Evolutionary conservation across 176 grass and related monocot species (phyloP).

Genomic region (Thalia dealbata): DNA sequence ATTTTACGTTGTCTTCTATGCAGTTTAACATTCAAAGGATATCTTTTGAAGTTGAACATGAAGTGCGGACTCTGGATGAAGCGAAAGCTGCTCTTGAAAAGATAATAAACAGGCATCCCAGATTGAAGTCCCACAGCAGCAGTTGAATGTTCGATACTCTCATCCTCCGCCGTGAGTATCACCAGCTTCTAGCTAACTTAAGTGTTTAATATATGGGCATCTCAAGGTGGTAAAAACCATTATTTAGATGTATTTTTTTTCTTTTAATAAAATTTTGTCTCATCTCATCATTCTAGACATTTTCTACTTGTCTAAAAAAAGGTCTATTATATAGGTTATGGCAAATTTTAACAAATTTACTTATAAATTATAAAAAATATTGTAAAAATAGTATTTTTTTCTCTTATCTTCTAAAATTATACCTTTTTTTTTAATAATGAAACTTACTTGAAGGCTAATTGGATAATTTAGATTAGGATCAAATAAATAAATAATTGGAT

Average conservation of each 20-base stretch:
- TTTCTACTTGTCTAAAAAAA: too few species aligned
- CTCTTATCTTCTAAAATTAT: too few species aligned
- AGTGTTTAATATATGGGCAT: not conserved
- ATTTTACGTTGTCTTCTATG: not conserved
- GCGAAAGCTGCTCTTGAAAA: constrained; percentile 76
- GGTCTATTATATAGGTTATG: too few species aligned
- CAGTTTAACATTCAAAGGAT: constrained; percentile 90
- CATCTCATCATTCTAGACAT: too few species aligned
- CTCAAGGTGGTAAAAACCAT: not conserved
- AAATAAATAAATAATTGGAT: too few species aligned
- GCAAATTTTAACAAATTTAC: too few species aligned
- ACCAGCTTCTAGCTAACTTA: not conserved
- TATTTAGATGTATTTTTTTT: not conserved
- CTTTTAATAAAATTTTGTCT: not conserved
- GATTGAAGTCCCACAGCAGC: constrained; percentile 16
- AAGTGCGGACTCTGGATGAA: constrained; percentile 85
- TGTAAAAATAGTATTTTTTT: too few species aligned
- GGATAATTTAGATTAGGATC: too few species aligned
- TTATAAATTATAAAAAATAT: too few species aligned
- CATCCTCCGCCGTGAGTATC: not conserved
- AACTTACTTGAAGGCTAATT: too few species aligned
- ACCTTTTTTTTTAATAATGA: too few species aligned
- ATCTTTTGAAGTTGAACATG: constrained; percentile 67
- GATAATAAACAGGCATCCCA: constrained; percentile 37
- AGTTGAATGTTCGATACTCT: not conserved